Evolutionary conservation across 352 stramenopile genomes (phyloP).

Genomic region (Pythium aphanidermatum): DNA sequence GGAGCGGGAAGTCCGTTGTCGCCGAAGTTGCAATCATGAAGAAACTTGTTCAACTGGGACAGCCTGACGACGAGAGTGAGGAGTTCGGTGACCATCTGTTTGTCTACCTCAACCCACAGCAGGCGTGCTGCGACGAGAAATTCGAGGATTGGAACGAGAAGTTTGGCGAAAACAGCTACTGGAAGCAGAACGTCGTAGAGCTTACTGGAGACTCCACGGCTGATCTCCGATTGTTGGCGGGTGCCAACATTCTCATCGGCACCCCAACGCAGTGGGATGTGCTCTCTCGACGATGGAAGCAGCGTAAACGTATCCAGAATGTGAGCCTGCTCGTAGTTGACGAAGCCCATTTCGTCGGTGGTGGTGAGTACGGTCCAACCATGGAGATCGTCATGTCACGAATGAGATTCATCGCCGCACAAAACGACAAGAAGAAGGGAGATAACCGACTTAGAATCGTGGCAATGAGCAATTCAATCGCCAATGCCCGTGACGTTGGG

Average conservation of each 20-base stretch:
- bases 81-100: constrained; percentile 73
- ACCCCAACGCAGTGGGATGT: constrained; percentile 95
- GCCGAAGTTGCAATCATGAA: constrained; percentile 96
- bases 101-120: constrained; percentile 94
- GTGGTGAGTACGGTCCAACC: constrained; percentile 80
- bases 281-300: constrained; percentile 95
- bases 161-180: constrained; percentile 77
- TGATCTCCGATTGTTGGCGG: constrained; percentile 91
- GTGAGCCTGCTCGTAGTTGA: constrained; percentile 95
- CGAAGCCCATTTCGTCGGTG: constrained; percentile 97
- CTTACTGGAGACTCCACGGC: constrained; percentile 93
- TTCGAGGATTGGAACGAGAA: constrained; percentile 82
- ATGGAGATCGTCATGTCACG: constrained; percentile 97
- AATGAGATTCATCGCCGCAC: constrained; percentile 96
- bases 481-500: constrained; percentile 96
- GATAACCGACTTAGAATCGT: constrained; percentile 86
- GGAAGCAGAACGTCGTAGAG: constrained; percentile 80
- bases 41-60: constrained; percentile 58
- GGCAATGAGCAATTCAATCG: constrained; percentile 93
- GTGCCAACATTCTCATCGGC: constrained; percentile 91
- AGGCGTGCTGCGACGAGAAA: constrained; percentile 54
- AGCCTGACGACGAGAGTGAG: constrained; percentile 46
- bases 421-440: constrained; percentile 72
- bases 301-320: constrained; percentile 94
- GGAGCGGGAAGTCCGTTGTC: constrained; percentile 93